Conservation (phyloP, 129 eudicot genomes). For the Centrapalus pauciflorus region DNA sequence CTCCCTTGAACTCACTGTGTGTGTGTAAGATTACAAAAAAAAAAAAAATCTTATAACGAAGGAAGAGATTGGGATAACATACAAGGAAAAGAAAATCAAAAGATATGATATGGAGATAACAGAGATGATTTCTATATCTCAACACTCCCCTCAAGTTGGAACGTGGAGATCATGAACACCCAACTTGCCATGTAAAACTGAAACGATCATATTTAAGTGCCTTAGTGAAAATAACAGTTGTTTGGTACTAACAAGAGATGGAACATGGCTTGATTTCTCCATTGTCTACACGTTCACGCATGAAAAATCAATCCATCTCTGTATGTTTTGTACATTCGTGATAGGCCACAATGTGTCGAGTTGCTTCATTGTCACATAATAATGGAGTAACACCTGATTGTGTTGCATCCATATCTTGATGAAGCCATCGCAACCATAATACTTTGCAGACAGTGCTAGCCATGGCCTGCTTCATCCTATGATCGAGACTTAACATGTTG, state of each 20-base stretch:
- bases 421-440: not conserved
- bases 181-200: not conserved
- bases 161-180: too few relatives aligned
- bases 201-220: not conserved
- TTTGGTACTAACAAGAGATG: too few relatives aligned
- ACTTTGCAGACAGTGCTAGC: not conserved
- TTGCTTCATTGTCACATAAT: not conserved
- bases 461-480: not conserved
- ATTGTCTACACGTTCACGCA: not conserved
- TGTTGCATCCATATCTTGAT: not conserved
- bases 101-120: too few relatives aligned
- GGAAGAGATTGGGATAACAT: too few relatives aligned
- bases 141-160: too few relatives aligned
- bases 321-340: not conserved
- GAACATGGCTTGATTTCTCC: not conserved
- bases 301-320: not conserved
- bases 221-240: not conserved
- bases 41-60: too few relatives aligned
- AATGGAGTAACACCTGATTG: not conserved
- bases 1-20: too few relatives aligned
- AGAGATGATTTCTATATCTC: too few relatives aligned
- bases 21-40: too few relatives aligned
- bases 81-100: too few relatives aligned
- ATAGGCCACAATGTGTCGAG: not conserved
- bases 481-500: not conserved